These are phyloP conservation scores for Aspergillus novofumigatus DNA, from an alignment of 2,329 filamentous ascomycete species.

Conservation along the genomic window DNA sequence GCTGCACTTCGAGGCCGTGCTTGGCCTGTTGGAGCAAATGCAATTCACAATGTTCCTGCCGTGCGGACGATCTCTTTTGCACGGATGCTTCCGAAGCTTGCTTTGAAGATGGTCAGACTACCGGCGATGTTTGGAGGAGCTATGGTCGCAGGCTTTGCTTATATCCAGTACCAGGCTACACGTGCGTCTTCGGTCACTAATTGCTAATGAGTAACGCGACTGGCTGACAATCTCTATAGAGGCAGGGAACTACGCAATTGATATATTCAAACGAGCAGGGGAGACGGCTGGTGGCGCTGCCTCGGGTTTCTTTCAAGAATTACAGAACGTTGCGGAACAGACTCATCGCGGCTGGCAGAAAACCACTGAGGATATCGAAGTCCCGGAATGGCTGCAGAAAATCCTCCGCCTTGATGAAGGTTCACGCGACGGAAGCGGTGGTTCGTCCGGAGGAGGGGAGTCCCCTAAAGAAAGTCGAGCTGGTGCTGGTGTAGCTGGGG, in stretches of 20 bases:
- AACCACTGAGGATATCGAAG: constrained; percentile 71
- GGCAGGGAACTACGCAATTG: constrained; percentile 71
- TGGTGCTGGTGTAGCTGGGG: constrained; percentile 57
- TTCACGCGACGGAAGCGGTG: constrained; percentile 48
- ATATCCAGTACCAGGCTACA: constrained; percentile 92
- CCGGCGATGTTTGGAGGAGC: constrained; percentile 90
- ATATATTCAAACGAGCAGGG: constrained; percentile 68
- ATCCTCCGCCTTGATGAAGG: constrained; percentile 62
- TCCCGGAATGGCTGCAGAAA: constrained; percentile 75
- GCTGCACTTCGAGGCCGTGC: constrained; percentile 60
- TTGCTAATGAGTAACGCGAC: neutral
- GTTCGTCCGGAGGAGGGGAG: constrained; percentile 41
- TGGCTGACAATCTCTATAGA: constrained; percentile 42
- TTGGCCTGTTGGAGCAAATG: constrained; percentile 73
- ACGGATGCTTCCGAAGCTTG: constrained; percentile 73
- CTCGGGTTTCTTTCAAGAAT: constrained; percentile 64
- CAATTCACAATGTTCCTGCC: constrained; percentile 74
- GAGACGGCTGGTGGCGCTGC: constrained; percentile 69
- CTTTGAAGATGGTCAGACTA: constrained; percentile 81
- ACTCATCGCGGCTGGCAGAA: constrained; percentile 76
- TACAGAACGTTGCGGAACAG: constrained; percentile 72
- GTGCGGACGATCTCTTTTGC: constrained; percentile 63
- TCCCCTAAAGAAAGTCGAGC: constrained; percentile 53
- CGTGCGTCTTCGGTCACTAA: constrained; percentile 52
- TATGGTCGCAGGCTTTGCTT: constrained; percentile 80